phyloP scores from a whole-genome alignment of 352 stramenopile genomes.

The Globisporangium okanoganense region DNA sequence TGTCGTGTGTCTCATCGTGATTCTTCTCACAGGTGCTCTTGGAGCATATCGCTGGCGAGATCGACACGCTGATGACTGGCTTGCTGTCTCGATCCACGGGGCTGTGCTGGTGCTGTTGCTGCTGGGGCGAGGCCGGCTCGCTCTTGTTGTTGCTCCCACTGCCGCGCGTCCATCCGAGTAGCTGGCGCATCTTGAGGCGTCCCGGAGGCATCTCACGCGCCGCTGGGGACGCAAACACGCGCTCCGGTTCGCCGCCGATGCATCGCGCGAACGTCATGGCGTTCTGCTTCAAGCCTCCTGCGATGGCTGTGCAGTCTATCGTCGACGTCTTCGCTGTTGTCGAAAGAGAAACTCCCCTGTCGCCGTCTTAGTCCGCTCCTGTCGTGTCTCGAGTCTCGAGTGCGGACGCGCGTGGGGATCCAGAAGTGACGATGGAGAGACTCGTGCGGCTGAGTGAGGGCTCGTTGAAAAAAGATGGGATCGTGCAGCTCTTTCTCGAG shows the following conservation, averaged over 20 bases:
- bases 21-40: not conserved
- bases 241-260: conserved; percentile 46
- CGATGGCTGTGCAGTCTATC: not conserved
- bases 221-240: conserved; percentile 36
- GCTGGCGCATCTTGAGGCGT: conserved; percentile 42
- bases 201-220: conserved; percentile 24
- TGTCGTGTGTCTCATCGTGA: not conserved
- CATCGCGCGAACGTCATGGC: conserved; percentile 51
- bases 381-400: not conserved
- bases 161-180: conserved; percentile 32
- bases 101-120: conserved; percentile 10
- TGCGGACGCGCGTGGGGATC: conserved; percentile 1
- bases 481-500: not conserved
- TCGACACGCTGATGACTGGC: not conserved
- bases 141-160: conserved; percentile 21
- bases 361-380: not conserved
- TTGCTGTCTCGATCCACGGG: not conserved
- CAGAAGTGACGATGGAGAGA: not conserved
- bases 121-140: conserved; percentile 14
- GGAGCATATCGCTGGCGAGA: not conserved
- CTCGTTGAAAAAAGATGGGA: not conserved
- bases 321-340: not conserved
- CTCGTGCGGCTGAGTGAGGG: not conserved
- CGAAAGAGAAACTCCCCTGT: conserved; percentile 2
- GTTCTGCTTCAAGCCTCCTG: not conserved